These are phyloP conservation scores for Fusarium veterinarium DNA, from an alignment of 2,329 filamentous ascomycete genomes.

Conservation along the genomic window DNA sequence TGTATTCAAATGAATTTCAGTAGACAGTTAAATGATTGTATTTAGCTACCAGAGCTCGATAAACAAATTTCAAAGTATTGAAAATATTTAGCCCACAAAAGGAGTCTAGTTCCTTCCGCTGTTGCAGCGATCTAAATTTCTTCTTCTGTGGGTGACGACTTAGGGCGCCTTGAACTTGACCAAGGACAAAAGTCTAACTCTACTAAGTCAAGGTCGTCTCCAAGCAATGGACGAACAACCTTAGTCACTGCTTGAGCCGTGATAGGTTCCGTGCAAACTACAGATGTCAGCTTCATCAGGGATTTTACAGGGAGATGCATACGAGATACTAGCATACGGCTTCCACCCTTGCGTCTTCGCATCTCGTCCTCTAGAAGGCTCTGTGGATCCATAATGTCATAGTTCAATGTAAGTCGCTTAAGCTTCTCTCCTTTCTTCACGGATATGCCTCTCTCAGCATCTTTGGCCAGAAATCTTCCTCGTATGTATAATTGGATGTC, in stretches of 20 bases:
- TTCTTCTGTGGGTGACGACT: neutral
- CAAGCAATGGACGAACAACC: neutral
- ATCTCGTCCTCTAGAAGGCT: conserved; percentile 4
- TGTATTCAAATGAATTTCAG: neutral
- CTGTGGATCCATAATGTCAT: conserved; percentile 4
- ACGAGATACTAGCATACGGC: conserved; percentile 1
- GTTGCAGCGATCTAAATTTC: neutral
- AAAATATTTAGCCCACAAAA: neutral
- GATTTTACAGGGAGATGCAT: neutral
- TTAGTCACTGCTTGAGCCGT: neutral
- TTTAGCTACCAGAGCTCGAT: neutral
- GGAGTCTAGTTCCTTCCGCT: accelerated
- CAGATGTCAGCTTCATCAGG: neutral
- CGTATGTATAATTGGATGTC: conserved; percentile 9
- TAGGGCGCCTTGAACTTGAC: neutral
- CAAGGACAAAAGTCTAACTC: conserved; percentile 10
- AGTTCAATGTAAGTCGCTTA: conserved; percentile 7
- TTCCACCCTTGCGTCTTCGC: neutral
- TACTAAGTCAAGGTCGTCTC: conserved; percentile 13
- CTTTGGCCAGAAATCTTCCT: conserved; percentile 4
- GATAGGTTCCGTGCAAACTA: conserved; percentile 6
- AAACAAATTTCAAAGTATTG: neutral
- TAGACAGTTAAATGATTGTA: neutral
- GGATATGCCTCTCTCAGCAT: neutral
- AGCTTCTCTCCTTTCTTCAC: conserved; percentile 6